These are phyloP conservation scores for Arctium minus DNA, from an alignment of 129 eudicot genomes.

Conservation along the genomic window DNA sequence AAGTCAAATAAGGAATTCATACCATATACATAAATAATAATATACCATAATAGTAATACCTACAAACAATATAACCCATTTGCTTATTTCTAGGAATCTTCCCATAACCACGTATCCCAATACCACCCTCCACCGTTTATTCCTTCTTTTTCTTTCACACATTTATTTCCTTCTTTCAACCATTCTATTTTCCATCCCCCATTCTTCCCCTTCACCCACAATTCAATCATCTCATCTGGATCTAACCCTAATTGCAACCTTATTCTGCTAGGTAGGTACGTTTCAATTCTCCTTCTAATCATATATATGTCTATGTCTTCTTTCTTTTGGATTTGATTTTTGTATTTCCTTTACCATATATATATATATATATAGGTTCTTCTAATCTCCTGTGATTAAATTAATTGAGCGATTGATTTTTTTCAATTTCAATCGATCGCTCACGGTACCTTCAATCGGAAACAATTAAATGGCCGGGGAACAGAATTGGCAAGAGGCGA, in stretches of 20 bases:
- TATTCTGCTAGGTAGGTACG: not conserved
- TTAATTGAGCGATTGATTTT: conserved; percentile 26
- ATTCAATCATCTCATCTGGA: conserved; percentile 3
- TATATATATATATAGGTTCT: not conserved
- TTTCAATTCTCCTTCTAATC: not conserved
- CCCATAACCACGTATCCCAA: conserved; percentile 39
- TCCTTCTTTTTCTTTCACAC: conserved; percentile 15
- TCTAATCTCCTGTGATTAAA: not conserved
- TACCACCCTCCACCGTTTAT: conserved; percentile 16
- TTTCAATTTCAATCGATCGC: conserved; percentile 20
- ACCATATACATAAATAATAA: no score
- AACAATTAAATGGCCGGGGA: conserved; percentile 44
- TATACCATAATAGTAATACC: not conserved
- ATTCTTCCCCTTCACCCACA: not conserved
- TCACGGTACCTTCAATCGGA: conserved; percentile 10
- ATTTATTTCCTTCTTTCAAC: not conserved
- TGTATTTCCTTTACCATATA: not conserved
- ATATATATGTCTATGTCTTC: not conserved
- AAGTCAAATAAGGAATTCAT: conserved; percentile 3
- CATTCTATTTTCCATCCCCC: conserved; percentile 6
- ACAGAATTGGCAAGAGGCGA: conserved; percentile 51
- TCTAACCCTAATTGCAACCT: conserved; percentile 16
- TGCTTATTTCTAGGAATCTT: conserved; percentile 27
- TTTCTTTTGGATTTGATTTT: not conserved
- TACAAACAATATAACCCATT: not conserved